Evolutionary conservation across 345 rosid species (phyloP), one percentile per base, ranked within the genome.

Genomic region (Eucalyptus leucophloia): DNA sequence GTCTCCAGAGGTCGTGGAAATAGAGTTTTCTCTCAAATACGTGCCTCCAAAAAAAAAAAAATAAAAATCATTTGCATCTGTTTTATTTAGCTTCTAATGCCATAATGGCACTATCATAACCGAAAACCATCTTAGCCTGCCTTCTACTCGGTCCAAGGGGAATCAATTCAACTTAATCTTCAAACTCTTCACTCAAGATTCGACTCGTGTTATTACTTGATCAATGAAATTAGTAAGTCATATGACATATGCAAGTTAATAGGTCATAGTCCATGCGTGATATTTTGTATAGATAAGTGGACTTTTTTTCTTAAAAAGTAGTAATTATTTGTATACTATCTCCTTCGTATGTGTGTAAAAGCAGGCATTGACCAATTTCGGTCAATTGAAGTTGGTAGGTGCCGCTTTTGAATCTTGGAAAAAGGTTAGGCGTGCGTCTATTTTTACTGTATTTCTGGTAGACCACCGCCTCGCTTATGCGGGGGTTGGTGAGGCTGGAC

Each of bases 171-270:
- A n/a, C 77, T n/a, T 65, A 4, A 65, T 62, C 0, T 13, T 28
- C 8, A 2, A 12, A 14, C 34, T 30, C 32, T 4, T 62, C 4
- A 28, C 16, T 28, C 18, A 0, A 62, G 12, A 65, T 65, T 65
- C 19, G 21, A n/a, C 10, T 65, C 10, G 0, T n/a, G 18, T 7
- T 4, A 4, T 65, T 62, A 62, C 26, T 1, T 8, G 5, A 21
- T 53, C 26, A 53, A 53, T 10, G 0, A 21, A 30, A 30, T 28
- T 12, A 14, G 6, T 14, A n/a, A 1, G 11, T n/a, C 8, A 65
- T 4, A n/a, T 65, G 9, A 65, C 34, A 2, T 15, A 7, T 0
- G 0, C 5, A 9, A 28, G 69, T 28, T 26, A 7, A 32, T 13
- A 30, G 3, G 10, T 30, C 8, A 62, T 4, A 13, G 7, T 13